Conservation (phyloP, 495 filamentous ascomycete genomes). For the Aspergillus diversus region DNA sequence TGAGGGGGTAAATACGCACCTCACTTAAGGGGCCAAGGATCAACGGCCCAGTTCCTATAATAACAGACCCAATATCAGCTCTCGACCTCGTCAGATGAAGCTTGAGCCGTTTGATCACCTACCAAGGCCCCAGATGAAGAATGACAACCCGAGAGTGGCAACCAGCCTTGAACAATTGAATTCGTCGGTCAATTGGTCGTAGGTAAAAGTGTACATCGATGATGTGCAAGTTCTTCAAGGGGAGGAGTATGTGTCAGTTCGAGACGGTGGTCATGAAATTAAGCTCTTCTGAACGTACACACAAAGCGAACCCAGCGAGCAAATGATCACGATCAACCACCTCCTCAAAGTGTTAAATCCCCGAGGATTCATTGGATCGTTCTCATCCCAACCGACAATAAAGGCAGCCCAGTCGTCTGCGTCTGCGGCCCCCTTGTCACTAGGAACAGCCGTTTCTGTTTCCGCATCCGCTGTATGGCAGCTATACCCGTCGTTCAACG, state of each 20-base stretch:
- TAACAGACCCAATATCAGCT: background rate
- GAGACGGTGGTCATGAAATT: too few relatives aligned
- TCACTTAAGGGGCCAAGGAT: constrained; percentile 68
- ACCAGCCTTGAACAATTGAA: constrained; percentile 71
- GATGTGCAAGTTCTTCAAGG: constrained; percentile 76
- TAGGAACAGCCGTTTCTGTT: constrained; percentile 22
- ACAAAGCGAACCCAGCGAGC: constrained; percentile 73
- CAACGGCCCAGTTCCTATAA: constrained; percentile 58
- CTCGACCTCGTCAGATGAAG: constrained; percentile 47
- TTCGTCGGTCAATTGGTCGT: constrained; percentile 77
- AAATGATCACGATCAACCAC: constrained; percentile 78
- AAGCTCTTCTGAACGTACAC: constrained; percentile 64
- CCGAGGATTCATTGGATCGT: constrained; percentile 73
- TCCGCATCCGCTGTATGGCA: constrained; percentile 43
- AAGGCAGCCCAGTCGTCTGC: constrained; percentile 41
- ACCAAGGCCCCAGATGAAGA: constrained; percentile 74
- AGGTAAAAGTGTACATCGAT: constrained; percentile 87
- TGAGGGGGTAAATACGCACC: constrained; percentile 31
- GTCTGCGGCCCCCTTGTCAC: constrained; percentile 24
- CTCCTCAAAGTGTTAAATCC: constrained; percentile 67
- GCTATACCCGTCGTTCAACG: constrained; percentile 66
- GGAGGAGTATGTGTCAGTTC: background rate
- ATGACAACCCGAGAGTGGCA: constrained; percentile 77
- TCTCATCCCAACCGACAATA: constrained; percentile 73
- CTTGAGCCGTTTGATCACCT: constrained; percentile 17